Base-by-base conservation (phyloP, 768 basidiomycete genomes). In the Favolaschia claudopus region DNA sequence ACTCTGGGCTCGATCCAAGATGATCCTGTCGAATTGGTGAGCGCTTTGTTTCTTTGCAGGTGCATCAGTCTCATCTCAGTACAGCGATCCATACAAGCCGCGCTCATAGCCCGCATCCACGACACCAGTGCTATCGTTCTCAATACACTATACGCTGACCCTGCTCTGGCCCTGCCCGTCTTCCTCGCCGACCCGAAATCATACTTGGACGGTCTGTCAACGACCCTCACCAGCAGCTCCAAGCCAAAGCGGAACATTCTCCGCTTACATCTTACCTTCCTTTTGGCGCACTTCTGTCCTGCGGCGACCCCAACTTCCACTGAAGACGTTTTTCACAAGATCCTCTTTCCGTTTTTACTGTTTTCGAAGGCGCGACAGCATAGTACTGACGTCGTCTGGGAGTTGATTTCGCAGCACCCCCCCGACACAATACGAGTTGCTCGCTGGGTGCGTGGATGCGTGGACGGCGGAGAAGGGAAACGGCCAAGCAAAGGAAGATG, bases 261-360 rank as follows among this genome's bases (percentile, higher is more conserved):
- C 12, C 82, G 79, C 27, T 69, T 78, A 6, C 89, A 93, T 65
- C 69, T 87, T 12, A 60, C 71, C 3, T 93, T 92, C 71, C 74
- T 92, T 12, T 72, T 76, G 1, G 69, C 75, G 0, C 77, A 83
- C 31, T 80, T 91, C 55, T 75, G 70, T 60, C 58, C 61, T 7
- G 58, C 66, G 4, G 65, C 66, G 1, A 71, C 75, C n/a, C 20
- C 63, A 1, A 56, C 66, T 1, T 60, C 64, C 1, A 55, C 69
- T 60, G 76, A 72, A 24, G 70, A 74, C 27, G 70, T 82, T 24
- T 84, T 86, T 59, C 76, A 84, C 60, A 73, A 77, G 29, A 69
- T 88, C 1, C 72, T 96, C 51, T 91, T 93, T 68, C 90, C 93
- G 0, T 85, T 86, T 67, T 74, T 96, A 39, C 70, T 96, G 15